Conservation (phyloP, 805 yeast species). For the Lachancea waltii region DNA sequence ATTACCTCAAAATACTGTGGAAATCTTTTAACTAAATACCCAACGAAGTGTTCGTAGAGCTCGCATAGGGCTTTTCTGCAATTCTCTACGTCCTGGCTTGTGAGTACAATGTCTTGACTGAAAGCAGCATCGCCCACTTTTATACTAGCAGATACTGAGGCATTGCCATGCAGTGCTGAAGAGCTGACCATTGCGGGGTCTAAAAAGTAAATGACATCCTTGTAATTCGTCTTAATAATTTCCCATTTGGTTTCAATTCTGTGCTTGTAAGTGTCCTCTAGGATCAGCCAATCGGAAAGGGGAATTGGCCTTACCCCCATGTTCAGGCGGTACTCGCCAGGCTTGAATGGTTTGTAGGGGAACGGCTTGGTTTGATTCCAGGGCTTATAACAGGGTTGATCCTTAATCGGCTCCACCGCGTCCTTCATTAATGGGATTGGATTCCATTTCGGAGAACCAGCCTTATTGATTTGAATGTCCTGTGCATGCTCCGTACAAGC, state of each 20-base stretch:
- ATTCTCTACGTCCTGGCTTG: constrained; percentile 16
- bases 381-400: constrained; percentile 9
- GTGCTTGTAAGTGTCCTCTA: constrained; percentile 54
- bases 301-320: constrained; percentile 50
- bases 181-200: constrained; percentile 19
- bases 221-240: constrained; percentile 13
- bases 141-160: constrained; percentile 29
- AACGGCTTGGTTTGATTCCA: constrained; percentile 42
- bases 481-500: not conserved
- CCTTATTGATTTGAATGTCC: too few relatives aligned
- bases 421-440: constrained; percentile 31
- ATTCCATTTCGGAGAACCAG: constrained; percentile 10
- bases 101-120: constrained; percentile 18
- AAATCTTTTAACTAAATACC: constrained; percentile 42
- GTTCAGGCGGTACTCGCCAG: constrained; percentile 52
- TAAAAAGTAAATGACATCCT: constrained; percentile 15
- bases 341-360: constrained; percentile 53
- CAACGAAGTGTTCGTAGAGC: constrained; percentile 38
- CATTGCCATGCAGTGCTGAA: constrained; percentile 1
- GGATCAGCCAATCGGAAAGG: constrained; percentile 49
- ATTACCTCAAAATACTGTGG: constrained; percentile 43
- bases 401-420: constrained; percentile 26
- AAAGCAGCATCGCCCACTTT: constrained; percentile 21
- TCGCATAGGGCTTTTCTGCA: constrained; percentile 40
- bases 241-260: constrained; percentile 37